phyloP scores from a whole-genome alignment of 2,329 filamentous ascomycete species.

The Fusarium lyarnte region DNA sequence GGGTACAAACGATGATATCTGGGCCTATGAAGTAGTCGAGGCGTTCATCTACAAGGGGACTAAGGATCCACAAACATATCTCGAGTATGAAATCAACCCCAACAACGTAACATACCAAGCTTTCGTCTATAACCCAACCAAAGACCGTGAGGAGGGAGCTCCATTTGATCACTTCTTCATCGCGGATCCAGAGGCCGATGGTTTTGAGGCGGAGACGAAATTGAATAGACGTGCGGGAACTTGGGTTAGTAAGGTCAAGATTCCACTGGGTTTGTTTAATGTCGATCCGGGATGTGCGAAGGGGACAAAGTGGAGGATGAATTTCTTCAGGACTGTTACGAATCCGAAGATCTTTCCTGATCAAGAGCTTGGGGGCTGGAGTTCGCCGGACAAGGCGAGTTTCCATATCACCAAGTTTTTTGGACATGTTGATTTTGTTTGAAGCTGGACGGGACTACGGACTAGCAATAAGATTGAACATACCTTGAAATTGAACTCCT shows the following conservation, averaged over 20 bases:
- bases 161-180: slow-evolving; percentile 58
- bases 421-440: slow-evolving; percentile 53
- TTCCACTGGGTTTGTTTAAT: slow-evolving; percentile 61
- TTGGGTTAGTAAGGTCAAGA: slow-evolving; percentile 54
- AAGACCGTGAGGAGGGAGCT: slow-evolving; percentile 52
- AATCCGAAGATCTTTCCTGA: slow-evolving; percentile 54
- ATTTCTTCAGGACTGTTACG: slow-evolving; percentile 61
- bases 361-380: slow-evolving; percentile 58
- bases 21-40: slow-evolving; percentile 62
- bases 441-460: background rate
- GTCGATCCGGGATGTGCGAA: slow-evolving; percentile 54
- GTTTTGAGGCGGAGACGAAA: slow-evolving; percentile 52
- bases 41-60: slow-evolving; percentile 58
- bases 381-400: slow-evolving; percentile 54
- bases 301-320: slow-evolving; percentile 61
- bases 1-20: slow-evolving; percentile 58
- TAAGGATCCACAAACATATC: slow-evolving; percentile 58
- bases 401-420: slow-evolving; percentile 61
- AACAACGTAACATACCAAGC: slow-evolving; percentile 63
- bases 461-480: background rate
- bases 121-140: slow-evolving; percentile 61
- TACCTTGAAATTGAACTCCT: background rate
- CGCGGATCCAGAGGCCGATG: slow-evolving; percentile 52
- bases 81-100: slow-evolving; percentile 62
- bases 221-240: slow-evolving; percentile 49